Conservation (phyloP, 1,139 yeast species). For the Magnusiomyces paraingens region DNA sequence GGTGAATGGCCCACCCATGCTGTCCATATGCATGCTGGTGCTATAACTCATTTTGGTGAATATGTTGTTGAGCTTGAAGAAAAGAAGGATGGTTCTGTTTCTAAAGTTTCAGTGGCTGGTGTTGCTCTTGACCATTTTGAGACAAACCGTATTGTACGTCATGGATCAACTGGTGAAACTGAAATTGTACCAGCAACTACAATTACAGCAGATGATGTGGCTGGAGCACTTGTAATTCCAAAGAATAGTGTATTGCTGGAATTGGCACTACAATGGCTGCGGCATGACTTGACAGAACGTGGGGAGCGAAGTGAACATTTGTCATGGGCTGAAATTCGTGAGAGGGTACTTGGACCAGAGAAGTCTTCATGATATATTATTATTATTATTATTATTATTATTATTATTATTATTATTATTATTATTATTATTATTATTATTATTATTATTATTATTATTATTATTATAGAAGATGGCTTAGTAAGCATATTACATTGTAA, state of each 20-base stretch:
- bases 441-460: too few relatives aligned
- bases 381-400: too few relatives aligned
- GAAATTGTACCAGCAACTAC: not conserved
- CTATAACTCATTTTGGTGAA: constrained; percentile 28
- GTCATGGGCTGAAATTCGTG: constrained; percentile 24
- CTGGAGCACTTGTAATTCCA: constrained; percentile 17
- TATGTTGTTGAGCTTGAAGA: constrained; percentile 11
- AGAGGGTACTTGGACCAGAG: not conserved
- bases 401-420: too few relatives aligned
- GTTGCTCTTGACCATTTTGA: too few relatives aligned
- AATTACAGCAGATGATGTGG: not conserved
- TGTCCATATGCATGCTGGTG: constrained; percentile 73
- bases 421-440: too few relatives aligned
- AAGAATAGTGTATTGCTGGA: constrained; percentile 34
- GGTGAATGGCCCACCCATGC: constrained; percentile 83
- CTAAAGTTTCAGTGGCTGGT: too few relatives aligned
- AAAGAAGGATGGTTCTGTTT: not conserved
- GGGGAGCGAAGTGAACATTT: constrained; percentile 34
- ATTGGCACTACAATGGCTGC: constrained; percentile 38
- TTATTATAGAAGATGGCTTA: too few relatives aligned
- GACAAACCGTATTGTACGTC: too few relatives aligned
- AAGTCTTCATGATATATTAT: not conserved
- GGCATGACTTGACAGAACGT: constrained; percentile 39
- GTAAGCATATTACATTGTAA: too few relatives aligned
- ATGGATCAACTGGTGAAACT: too few relatives aligned